Conservation (phyloP, 306 rosid species). For the Castanea mollissima region DNA sequence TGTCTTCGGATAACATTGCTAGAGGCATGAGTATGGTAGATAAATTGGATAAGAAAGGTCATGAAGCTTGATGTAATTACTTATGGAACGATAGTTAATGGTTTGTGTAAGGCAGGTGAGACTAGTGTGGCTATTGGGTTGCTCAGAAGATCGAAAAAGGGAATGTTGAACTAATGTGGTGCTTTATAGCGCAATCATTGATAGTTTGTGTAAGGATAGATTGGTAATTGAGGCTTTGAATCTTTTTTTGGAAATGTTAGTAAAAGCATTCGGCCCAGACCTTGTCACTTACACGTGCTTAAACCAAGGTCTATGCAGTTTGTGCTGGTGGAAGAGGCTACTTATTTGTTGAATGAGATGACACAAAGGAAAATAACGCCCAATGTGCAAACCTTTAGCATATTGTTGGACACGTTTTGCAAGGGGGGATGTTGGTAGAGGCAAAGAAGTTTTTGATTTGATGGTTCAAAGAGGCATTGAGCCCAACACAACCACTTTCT, state of each 20-base stretch:
- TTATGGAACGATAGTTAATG: too few species aligned
- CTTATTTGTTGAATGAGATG: constrained; percentile 31
- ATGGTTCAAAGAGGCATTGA: constrained; percentile 19
- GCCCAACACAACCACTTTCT: constrained; percentile 35
- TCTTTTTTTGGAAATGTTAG: background rate
- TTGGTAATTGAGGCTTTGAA: background rate
- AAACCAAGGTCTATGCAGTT: constrained; percentile 24
- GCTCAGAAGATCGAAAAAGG: background rate
- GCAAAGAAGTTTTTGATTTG: constrained; percentile 18
- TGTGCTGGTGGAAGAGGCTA: constrained; percentile 27
- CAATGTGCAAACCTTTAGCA: constrained; percentile 26
- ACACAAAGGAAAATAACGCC: constrained; percentile 17
- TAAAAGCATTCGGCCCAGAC: constrained; percentile 2
- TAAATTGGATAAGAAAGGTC: background rate
- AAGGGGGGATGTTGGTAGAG: constrained; percentile 23
- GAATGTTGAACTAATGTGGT: background rate
- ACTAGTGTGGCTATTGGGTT: background rate
- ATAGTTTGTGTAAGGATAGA: constrained; percentile 5
- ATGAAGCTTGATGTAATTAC: background rate
- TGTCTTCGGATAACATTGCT: too few species aligned
- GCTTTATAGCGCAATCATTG: background rate
- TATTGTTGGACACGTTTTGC: constrained; percentile 16
- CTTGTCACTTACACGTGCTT: constrained; percentile 33
- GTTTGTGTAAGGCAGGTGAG: too few species aligned
- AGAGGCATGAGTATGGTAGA: background rate